phyloP scores from a whole-genome alignment of 2,329 filamentous ascomycete genomes.

The Microdochium bolleyi region DNA sequence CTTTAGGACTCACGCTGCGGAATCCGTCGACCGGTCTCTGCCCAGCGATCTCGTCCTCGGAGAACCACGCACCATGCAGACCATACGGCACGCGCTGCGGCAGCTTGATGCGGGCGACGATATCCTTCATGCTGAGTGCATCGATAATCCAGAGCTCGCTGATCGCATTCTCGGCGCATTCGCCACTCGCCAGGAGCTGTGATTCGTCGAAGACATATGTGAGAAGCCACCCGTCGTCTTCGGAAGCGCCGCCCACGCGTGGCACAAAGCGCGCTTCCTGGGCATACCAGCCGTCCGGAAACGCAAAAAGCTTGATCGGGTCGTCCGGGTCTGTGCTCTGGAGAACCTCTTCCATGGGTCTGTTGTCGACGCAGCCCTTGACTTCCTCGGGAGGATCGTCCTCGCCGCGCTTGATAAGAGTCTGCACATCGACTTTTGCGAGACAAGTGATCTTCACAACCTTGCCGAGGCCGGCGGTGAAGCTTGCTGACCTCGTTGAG shows the following conservation, averaged over 20 bases:
- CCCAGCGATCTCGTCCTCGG: constrained; percentile 37
- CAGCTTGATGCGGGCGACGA: constrained; percentile 50
- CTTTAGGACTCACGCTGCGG: constrained; percentile 8
- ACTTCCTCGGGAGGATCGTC: constrained; percentile 34
- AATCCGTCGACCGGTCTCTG: constrained; percentile 29
- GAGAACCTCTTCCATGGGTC: constrained; percentile 45
- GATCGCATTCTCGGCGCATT: constrained; percentile 31
- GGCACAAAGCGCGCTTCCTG: constrained; percentile 62
- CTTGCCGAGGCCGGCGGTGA: constrained; percentile 52
- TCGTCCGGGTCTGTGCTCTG: constrained; percentile 35
- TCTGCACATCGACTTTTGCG: constrained; percentile 50
- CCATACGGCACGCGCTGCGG: constrained; percentile 65
- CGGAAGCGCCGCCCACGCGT: constrained; percentile 26
- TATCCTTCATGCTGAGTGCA: constrained; percentile 50
- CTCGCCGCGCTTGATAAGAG: constrained; percentile 45
- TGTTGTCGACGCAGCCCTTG: constrained; percentile 53
- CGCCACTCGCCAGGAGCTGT: constrained; percentile 45
- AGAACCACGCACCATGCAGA: constrained; percentile 56
- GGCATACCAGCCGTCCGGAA: constrained; percentile 54
- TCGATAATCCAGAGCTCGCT: constrained; percentile 65
- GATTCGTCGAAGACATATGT: constrained; percentile 64
- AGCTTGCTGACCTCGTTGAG: constrained; percentile 42
- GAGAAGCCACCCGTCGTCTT: constrained; percentile 61
- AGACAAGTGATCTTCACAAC: constrained; percentile 60
- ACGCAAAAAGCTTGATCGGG: constrained; percentile 51